Evolutionary conservation across 2,329 filamentous ascomycete species (phyloP).

Genomic region (Microsporum canis): DNA sequence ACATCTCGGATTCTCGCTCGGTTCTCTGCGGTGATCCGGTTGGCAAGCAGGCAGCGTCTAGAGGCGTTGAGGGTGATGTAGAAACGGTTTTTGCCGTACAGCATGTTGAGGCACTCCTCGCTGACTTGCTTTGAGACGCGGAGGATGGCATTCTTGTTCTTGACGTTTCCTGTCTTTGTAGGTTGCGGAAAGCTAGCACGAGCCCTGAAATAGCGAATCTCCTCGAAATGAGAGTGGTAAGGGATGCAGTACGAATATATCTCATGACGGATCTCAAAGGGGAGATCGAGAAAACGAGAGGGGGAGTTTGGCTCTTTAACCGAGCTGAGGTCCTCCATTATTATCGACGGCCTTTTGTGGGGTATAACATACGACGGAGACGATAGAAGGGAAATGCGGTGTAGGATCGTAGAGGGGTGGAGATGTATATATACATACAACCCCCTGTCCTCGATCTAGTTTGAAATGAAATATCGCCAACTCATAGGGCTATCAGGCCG

Average conservation of each 20-base stretch:
- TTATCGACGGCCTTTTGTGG: background rate
- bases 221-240: background rate
- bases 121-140: background rate
- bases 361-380: background rate
- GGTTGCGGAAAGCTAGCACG: background rate
- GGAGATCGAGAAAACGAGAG: background rate
- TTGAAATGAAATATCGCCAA: background rate
- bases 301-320: background rate
- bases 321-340: background rate
- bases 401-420: background rate
- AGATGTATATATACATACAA: background rate
- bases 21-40: background rate
- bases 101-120: background rate
- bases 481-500: slow-evolving; percentile 1
- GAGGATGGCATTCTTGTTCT: background rate
- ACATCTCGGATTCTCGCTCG: background rate
- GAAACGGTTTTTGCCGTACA: background rate
- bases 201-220: slow-evolving; percentile 1
- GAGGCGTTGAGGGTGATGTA: background rate
- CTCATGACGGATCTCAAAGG: background rate
- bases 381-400: background rate
- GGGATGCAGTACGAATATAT: background rate
- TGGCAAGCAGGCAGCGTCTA: background rate
- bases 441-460: background rate
- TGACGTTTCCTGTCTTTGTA: background rate